These are phyloP conservation scores for Tetrapisispora phaffii DNA, from an alignment of 805 yeast genomes.

Conservation along the genomic window DNA sequence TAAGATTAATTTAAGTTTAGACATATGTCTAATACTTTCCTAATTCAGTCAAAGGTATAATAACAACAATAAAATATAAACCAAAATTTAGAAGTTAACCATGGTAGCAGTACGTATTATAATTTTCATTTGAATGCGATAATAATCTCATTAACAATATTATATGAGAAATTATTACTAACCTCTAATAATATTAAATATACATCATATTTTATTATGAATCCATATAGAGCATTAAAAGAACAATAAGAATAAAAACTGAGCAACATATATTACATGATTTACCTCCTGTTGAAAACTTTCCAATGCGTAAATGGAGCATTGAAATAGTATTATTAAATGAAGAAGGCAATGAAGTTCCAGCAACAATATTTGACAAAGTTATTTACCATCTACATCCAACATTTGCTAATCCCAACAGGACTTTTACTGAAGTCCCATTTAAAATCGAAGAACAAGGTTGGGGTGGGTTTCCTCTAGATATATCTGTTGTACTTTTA, in stretches of 20 bases:
- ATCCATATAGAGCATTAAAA: constrained; percentile 40
- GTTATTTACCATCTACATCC: constrained; percentile 93
- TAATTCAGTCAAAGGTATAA: too few species aligned
- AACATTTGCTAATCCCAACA: constrained; percentile 81
- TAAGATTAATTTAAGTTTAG: too few species aligned
- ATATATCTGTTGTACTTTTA: constrained; percentile 60
- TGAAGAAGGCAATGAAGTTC: constrained; percentile 68
- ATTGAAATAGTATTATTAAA: constrained; percentile 68
- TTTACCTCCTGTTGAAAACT: constrained; percentile 77
- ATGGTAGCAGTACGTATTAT: constrained; percentile 21
- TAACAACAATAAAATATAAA: too few species aligned
- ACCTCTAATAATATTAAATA: not conserved
- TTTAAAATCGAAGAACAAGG: constrained; percentile 87
- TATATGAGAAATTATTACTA: not conserved
- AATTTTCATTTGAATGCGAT: too few species aligned
- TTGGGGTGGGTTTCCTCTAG: constrained; percentile 96
- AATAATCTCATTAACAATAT: not conserved
- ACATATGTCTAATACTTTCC: too few species aligned
- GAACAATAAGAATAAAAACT: constrained; percentile 83
- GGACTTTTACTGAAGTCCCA: constrained; percentile 74
- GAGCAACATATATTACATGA: constrained; percentile 74
- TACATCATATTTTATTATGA: not conserved
- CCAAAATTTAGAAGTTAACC: too few species aligned
- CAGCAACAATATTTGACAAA: constrained; percentile 82
- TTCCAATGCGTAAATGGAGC: constrained; percentile 92